Evolutionary conservation across 768 basidiomycete genomes (phyloP), one percentile per base, ranked within the genome.

Genomic region (Erythrobasidium yunnanense): DNA sequence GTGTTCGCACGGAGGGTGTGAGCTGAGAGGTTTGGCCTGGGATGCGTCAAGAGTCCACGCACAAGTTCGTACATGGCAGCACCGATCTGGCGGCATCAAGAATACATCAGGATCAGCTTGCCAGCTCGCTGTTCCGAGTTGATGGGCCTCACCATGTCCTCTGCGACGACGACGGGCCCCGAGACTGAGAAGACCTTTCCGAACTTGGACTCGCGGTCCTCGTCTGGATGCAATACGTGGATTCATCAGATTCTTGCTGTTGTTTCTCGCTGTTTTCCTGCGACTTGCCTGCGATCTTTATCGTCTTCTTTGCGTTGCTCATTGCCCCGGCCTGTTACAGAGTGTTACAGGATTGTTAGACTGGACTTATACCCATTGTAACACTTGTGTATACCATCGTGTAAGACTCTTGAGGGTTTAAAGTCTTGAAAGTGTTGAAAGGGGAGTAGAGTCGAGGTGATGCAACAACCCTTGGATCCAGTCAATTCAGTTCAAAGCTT

Each of bases 51-150:
- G 38, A 54, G 35, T 17, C n/a, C 25, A 47, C 57, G 15, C 72
- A 80, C 95, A 70, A 97, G 84, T 77, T 96, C 90, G 78, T 93
- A 89, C 95, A 97, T 90, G 71, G 91, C 93, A 66, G 87, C 87
- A 45, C 90, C 91, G 65, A 81, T 81, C 91, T 86, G 70, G 13
- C 67, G 68, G 38, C 1, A 23, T 3, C n/a, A 2, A 22, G 2
- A 27, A 20, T 34, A 1, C 23, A 5, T 23, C 3, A 25, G 38
- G 20, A 49, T 34, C 18, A 5, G 32, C 18, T 23, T 11, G 0
- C 2, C n/a, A 45, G 1, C 5, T 18, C n/a, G 42, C 11, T 8
- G 17, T 5, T 20, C 8, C 1, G 32, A 15, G 22, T 6, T 4
- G 4, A 29, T 22, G n/a, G 18, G 2, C 13, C 54, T 17, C 5